A percentile compares a stretch with the other conserved stretches of the same genome.
phyloP scores from a whole-genome alignment of 2,329 filamentous ascomycete species.

The Neoascochyta sp. region DNA sequence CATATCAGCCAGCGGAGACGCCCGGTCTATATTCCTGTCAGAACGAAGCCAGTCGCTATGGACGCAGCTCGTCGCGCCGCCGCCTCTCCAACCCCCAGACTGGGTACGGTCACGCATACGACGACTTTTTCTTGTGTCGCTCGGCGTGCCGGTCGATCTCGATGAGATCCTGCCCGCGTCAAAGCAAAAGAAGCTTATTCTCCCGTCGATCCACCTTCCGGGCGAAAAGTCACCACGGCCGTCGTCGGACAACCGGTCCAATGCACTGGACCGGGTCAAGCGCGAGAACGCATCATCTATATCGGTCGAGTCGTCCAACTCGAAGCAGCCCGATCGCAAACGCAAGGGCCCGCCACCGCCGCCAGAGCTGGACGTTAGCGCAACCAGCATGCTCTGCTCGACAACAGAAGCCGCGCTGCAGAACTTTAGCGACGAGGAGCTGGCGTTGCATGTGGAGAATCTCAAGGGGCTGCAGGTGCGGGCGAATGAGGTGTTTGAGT shows the following conservation, averaged over 20 bases:
- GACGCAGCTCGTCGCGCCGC: slow-evolving; percentile 93
- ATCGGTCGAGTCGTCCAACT: slow-evolving; percentile 37
- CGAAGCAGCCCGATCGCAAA: slow-evolving; percentile 41
- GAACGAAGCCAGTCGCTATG: slow-evolving; percentile 86
- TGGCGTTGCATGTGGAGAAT: slow-evolving; percentile 66
- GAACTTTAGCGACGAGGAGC: slow-evolving; percentile 74
- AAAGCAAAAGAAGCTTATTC: slow-evolving; percentile 94
- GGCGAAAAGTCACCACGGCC: slow-evolving; percentile 38
- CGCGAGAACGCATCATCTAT: slow-evolving; percentile 38
- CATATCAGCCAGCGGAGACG: slow-evolving; percentile 34
- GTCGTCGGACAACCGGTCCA: slow-evolving; percentile 39
- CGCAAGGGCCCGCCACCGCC: slow-evolving; percentile 61
- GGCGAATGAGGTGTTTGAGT: slow-evolving; percentile 75
- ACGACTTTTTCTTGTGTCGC: slow-evolving; percentile 88
- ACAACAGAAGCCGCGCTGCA: slow-evolving; percentile 80
- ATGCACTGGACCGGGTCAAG: slow-evolving; percentile 38
- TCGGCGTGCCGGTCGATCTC: slow-evolving; percentile 92
- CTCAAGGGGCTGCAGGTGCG: slow-evolving; percentile 66
- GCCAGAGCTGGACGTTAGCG: slow-evolving; percentile 74
- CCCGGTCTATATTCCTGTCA: slow-evolving; percentile 58
- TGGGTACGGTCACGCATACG: slow-evolving; percentile 97
- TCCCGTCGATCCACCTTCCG: slow-evolving; percentile 66
- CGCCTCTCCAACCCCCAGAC: slow-evolving; percentile 89
- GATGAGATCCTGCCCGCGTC: slow-evolving; percentile 96
- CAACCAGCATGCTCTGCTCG: slow-evolving; percentile 71